Evolutionary conservation across 2,329 filamentous ascomycete species (phyloP), one percentile per base, ranked within the genome.

Genomic region (Neopestalotiopsis clavispora): DNA sequence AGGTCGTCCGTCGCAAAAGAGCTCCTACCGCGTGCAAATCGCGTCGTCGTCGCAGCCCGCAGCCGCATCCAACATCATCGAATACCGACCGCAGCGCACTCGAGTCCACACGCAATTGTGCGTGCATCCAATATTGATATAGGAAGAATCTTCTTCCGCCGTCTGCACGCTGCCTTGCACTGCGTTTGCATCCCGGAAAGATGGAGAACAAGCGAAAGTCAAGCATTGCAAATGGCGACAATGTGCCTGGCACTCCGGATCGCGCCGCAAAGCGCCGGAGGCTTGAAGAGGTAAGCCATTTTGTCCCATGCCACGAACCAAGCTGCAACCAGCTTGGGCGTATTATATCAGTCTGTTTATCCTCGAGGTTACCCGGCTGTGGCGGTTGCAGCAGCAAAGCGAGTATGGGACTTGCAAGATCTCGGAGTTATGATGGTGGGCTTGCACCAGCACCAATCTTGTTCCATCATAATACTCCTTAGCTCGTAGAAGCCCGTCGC

Each of bases 121-220:
- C 23, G 62, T 28, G 64, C 49, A 65, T 40, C 56, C 65, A 56
- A 64, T 42, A 62, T 70, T 68, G 66, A 61, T 28, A 57, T 57
- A 68, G 56, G 68, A 66, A 67, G 58, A 57, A 65, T 17, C 17
- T 32, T 30, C 62, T 23, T 14, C 23, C 32, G 23, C 14, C 62
- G 13, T 6, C 64, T 65, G 49, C 62, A 68, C 67, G 69, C 72
- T 63, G 57, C 69, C 69, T 30, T 63, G 30, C 66, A 56, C 34
- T 28, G 67, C 65, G 12, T 64, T 71, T 65, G 63, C 66, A 42
- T 61, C 63, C 65, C 52, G 67, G 71, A 72, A 78, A 71, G 61
- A 89, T 89, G 87, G 87, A 89, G 72, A 82, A 81, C 77, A 89
- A 89, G 80, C 85, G 87, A 72, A 89, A 89, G 75, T 85, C 85